Evolutionary conservation across 768 basidiomycete species (phyloP).

Genomic region (Suillus decipiens): DNA sequence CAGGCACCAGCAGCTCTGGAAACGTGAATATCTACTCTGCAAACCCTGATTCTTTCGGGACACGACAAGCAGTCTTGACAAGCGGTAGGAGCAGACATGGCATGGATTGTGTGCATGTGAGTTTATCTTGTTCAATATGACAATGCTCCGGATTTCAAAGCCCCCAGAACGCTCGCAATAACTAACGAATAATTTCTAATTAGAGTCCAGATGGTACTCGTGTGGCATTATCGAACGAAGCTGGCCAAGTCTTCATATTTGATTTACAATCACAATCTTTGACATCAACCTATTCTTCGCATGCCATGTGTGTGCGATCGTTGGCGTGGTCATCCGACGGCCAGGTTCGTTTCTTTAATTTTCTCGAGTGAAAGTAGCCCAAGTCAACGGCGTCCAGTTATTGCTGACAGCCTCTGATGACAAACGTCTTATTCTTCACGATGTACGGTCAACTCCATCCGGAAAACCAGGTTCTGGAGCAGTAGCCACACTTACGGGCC

Average conservation of each 20-base stretch:
- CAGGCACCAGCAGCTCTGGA: conserved; percentile 71
- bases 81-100: conserved; percentile 79
- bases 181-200: not conserved
- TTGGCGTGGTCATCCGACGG: conserved; percentile 90
- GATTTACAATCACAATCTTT: conserved; percentile 73
- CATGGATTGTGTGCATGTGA: conserved; percentile 70
- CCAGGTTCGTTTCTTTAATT: conserved; percentile 53
- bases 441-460: conserved; percentile 71
- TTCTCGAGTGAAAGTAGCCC: not conserved
- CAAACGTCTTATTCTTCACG: conserved; percentile 87
- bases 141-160: not conserved
- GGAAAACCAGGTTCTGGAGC: conserved; percentile 67
- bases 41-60: conserved; percentile 64
- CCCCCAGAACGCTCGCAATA: not conserved
- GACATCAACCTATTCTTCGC: conserved; percentile 74
- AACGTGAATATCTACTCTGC: conserved; percentile 76
- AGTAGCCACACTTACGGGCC: conserved; percentile 84
- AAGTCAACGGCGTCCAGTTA: conserved; percentile 47
- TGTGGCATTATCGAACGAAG: conserved; percentile 80
- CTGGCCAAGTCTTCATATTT: conserved; percentile 87
- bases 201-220: conserved; percentile 89
- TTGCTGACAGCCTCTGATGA: conserved; percentile 92
- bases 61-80: conserved; percentile 54
- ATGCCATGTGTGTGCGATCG: conserved; percentile 88
- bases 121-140: conserved; percentile 25